Base-by-base conservation (phyloP, 2,329 filamentous ascomycete genomes). In the Aspergillus alliaceus region DNA sequence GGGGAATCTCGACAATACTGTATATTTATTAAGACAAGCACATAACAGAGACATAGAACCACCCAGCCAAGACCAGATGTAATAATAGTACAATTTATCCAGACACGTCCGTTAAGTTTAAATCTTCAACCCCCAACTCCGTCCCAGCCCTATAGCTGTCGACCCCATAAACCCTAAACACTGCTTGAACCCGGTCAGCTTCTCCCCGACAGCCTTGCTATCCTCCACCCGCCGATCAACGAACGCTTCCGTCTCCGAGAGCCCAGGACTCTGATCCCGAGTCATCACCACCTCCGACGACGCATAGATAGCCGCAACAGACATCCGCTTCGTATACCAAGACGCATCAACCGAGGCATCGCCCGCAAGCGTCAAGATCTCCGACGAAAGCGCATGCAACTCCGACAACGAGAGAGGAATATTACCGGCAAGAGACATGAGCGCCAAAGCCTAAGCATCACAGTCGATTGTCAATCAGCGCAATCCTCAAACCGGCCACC, bases 251-350 rank as follows among this genome's bases (percentile, higher is more conserved):
- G 95, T 98, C 61, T 93, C 90, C 9, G 70, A 72, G 67, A 90
- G 95, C n/a, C 84, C 85, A 0, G 82, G 77, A 4, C 88, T 92
- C 59, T 80, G 82, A 75, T 98, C 95, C 58, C 89, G 92, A 22
- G 92, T 97, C 92, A 98, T 97, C 77, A 93, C 96, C 5, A 97
- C 80, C 76, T 99, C 95, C 55, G 88, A 84, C 32, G 87, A 86
- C 51, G 91, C 91, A 69, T 90, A 91, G n/a, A 90, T 81, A 2
- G 82, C 81, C 0, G 84, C 81, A 24, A 90, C 72, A 0, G 80
- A 83, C 8, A 85, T 81, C 3, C 88, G 81, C 71, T 88, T 89
- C 2, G 86, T 87, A 66, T 99, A 99, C 95, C 95, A 99, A 4
- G 86, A 88, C 4, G 86, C 84, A 74, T 98, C 93, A 59, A 97